phyloP scores from a whole-genome alignment of 306 rosid genomes.

The Sesbania bispinosa region DNA sequence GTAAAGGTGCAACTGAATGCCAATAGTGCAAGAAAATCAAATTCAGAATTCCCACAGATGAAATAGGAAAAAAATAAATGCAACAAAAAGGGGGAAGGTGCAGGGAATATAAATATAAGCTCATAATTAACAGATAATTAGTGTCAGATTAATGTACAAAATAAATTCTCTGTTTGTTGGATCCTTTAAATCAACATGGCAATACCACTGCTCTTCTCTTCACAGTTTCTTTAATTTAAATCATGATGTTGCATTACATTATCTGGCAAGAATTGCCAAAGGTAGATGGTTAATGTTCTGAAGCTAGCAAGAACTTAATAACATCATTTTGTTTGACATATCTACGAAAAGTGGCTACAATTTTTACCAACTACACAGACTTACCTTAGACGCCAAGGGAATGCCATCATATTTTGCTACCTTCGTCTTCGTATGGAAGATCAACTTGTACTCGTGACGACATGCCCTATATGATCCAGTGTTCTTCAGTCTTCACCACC shows the following conservation, averaged over 20 bases:
- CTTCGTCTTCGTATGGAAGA: too few species aligned
- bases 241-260: background rate
- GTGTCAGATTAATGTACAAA: background rate
- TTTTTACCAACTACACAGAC: too few species aligned
- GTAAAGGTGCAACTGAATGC: constrained; percentile 69
- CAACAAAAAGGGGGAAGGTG: background rate
- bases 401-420: too few species aligned
- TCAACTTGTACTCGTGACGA: too few species aligned
- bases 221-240: background rate
- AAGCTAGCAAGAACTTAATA: constrained; percentile 11
- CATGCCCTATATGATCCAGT: too few species aligned
- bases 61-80: background rate
- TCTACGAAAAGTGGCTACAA: too few species aligned
- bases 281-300: too few species aligned
- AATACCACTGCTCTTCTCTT: background rate
- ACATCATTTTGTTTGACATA: background rate
- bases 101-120: background rate
- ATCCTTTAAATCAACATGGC: constrained; percentile 5
- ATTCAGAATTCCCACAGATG: constrained; percentile 19
- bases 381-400: too few species aligned
- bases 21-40: constrained; percentile 32
- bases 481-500: too few species aligned
- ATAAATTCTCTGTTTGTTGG: background rate
- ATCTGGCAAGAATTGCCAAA: too few species aligned
- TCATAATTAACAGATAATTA: background rate